phyloP scores from a whole-genome alignment of 495 filamentous ascomycete species.

The Trichocladium antarcticum region DNA sequence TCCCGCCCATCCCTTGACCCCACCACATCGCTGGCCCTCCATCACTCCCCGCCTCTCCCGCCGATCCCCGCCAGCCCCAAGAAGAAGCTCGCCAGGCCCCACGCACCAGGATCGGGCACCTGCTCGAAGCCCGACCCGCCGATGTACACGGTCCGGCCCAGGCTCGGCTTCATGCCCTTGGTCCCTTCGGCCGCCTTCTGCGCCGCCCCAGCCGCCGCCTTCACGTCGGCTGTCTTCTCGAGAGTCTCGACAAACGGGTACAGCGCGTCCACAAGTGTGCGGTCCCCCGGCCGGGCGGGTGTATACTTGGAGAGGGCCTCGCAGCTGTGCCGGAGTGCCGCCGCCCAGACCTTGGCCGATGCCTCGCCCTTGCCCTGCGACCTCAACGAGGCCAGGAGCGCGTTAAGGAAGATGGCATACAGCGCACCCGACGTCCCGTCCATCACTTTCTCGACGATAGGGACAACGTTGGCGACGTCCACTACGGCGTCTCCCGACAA shows the following conservation, averaged over 20 bases:
- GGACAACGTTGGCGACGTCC: slow-evolving; percentile 65
- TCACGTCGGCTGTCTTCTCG: slow-evolving; percentile 48
- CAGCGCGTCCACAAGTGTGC: slow-evolving; percentile 84
- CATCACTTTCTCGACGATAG: slow-evolving; percentile 80
- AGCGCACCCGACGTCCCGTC: slow-evolving; percentile 93
- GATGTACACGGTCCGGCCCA: slow-evolving; percentile 86
- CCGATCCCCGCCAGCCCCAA: slow-evolving; percentile 51
- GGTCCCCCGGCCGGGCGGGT: slow-evolving; percentile 76
- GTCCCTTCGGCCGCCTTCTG: slow-evolving; percentile 68
- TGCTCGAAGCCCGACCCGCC: slow-evolving; percentile 69
- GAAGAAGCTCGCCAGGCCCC: slow-evolving; percentile 72
- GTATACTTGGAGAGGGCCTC: slow-evolving; percentile 71
- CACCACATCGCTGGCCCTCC: no score
- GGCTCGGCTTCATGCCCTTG: slow-evolving; percentile 78
- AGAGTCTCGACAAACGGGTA: slow-evolving; percentile 75
- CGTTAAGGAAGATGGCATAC: slow-evolving; percentile 92
- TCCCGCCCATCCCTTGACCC: no score
- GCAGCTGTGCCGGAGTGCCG: slow-evolving; percentile 60
- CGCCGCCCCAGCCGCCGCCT: slow-evolving; percentile 62
- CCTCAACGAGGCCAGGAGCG: slow-evolving; percentile 66
- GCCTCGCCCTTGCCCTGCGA: slow-evolving; percentile 38
- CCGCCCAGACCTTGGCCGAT: slow-evolving; percentile 56
- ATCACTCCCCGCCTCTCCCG: slow-evolving; percentile 15
- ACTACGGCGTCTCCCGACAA: slow-evolving; percentile 57
- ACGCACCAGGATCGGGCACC: slow-evolving; percentile 86